A percentile compares a stretch with the other conserved stretches of the same genome.
Conservation (phyloP, 257 asterid genomes). For the Solanum boliviense region DNA sequence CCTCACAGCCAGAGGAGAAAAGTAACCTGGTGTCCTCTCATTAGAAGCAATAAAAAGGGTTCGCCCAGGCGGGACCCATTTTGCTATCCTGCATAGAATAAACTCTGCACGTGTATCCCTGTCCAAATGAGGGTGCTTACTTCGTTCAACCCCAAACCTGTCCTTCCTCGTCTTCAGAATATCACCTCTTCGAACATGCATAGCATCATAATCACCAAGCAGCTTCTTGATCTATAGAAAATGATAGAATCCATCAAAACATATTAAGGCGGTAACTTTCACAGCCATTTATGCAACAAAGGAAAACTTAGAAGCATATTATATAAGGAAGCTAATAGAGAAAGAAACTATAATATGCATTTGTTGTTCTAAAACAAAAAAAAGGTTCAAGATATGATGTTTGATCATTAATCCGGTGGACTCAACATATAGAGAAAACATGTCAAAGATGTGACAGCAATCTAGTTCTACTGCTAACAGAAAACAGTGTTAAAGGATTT, state of each 20-base stretch:
- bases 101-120: constrained; percentile 87
- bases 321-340: background rate
- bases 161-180: constrained; percentile 78
- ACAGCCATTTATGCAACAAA: background rate
- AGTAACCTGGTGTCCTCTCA: constrained; percentile 74
- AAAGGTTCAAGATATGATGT: background rate
- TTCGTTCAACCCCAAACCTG: constrained; percentile 68
- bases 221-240: constrained; percentile 53
- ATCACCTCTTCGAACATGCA: constrained; percentile 98
- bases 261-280: background rate
- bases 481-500: background rate
- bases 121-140: constrained; percentile 84
- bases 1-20: constrained; percentile 70
- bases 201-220: constrained; percentile 91
- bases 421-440: background rate
- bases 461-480: background rate
- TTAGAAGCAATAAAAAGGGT: constrained; percentile 88
- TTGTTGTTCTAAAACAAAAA: background rate
- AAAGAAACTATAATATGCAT: background rate
- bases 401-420: background rate
- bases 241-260: background rate
- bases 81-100: constrained; percentile 76
- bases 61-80: constrained; percentile 82
- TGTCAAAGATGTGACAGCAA: background rate
- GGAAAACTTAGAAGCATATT: background rate